Base-by-base conservation (phyloP, 352 stramenopile species). In the Pythium plurisporium region DNA sequence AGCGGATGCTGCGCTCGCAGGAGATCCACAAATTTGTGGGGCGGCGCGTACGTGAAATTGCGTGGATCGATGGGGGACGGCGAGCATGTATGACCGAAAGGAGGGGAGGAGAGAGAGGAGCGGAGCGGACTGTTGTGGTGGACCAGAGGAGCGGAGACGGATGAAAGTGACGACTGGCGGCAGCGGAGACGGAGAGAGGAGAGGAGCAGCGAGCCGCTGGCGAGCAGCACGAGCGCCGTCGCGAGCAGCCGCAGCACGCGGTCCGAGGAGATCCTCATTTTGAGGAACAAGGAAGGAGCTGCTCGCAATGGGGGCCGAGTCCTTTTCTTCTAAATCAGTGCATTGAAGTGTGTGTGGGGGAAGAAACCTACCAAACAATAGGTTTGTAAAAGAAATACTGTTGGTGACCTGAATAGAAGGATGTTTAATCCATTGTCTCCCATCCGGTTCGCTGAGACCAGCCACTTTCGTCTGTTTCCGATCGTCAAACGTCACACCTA, bases 1-100 rank as follows among this genome's bases (percentile, higher is more conserved):
- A 25, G 36, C 40, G 53, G 40, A 1, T 45, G 19, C 12, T 37
- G 52, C 29, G 45, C 20, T 12, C 52, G 61, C 14, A 64, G 53
- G 10, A 59, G 48, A 15, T 48, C 41, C 19, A 47, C 52, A 47
- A 64, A 68, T 25, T 49, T 40, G 33, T 60, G 53, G 1, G 38
- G 40, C 7, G 47, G 12, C 3, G 17, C 19, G 38, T 67, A 67
- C 3, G 19, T 2, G 19, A 61, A 8, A 5, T 8, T 15, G n/a
- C 29, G 49, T 20, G 59, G 23, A 36, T 66, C 51, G 25, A 66
- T 22, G 6, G 43, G 23, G 2, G 20, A 20, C 1, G 49, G 57
- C 14, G 57, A 65, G 42, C 57, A 59, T 19, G 15, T 2, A 2
- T 33, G 10, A 9, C 9, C 19, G 33, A 34, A 44, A 4, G 19